Evolutionary conservation across 371 early-diverging fungal species (phyloP), one percentile per base, ranked within the genome.

Genomic region (Mucor irregularis): DNA sequence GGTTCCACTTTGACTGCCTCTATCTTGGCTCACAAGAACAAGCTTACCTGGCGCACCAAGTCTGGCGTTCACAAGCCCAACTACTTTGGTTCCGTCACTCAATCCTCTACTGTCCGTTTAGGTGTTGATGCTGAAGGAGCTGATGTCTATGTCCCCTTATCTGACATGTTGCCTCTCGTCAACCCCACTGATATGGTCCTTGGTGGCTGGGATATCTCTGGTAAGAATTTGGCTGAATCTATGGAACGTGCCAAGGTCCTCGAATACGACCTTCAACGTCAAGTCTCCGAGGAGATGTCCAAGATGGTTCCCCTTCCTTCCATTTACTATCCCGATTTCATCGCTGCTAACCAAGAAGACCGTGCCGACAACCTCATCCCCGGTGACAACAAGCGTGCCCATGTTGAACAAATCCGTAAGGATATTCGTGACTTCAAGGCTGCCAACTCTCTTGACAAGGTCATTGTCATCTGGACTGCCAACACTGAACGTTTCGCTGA

Each of bases 391-490:
- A 95, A 95, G 86, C 84, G 87, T 65, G 92, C 81, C 47, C 95
- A 97, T 61, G 78, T 93, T 30, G 93, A 95, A 48, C 81, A 90
- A 34, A 90, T 97, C 73, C 90, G 96, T 70, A 80, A 82, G 62
- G 95, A 97, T 66, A 97, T 97, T 62, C 88, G 93, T 56, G 85
- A 92, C 54, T 98, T 98, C 80, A 96, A 96, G 86, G 80, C 78
- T 47, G 63, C 72, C 59, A 87, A 98, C 71, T 59, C 75, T 14
- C 83, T 98, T 17, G 97, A 98, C 77, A 89, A 89, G 78, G 91
- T 98, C 49, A 86, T 98, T 58, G 93, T 98, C 21, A 80, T 98
- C 66, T 98, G 98, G 98, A 95, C 98, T 30, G 98, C 97, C 76
- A 97, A 95, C 85, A 98, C 98, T 21, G 98, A 98, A 81, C 91